Conservation (phyloP, 2,329 filamentous ascomycete genomes). For the Fusarium sarcochroum region DNA sequence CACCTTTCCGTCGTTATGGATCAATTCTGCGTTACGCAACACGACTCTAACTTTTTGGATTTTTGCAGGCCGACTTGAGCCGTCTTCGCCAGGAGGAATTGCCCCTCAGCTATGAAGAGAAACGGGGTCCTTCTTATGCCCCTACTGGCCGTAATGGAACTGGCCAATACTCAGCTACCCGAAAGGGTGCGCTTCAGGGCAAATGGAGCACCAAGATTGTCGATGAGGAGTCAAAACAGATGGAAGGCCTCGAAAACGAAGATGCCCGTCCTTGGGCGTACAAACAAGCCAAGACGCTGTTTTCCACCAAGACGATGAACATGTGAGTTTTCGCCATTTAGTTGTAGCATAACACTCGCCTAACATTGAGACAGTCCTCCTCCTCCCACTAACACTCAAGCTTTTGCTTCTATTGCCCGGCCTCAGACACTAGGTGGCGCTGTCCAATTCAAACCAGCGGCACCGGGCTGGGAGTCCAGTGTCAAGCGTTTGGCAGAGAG, state of each 20-base stretch:
- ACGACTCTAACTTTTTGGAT: neutral
- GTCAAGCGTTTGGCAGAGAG: slow-evolving; percentile 10
- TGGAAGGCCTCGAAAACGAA: slow-evolving; percentile 39
- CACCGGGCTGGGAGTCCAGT: slow-evolving; percentile 31
- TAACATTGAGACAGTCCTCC: slow-evolving; percentile 10
- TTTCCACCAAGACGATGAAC: neutral
- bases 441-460: slow-evolving; percentile 23
- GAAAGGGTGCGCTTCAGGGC: slow-evolving; percentile 6
- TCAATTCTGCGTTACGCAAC: neutral
- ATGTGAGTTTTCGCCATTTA: slow-evolving; percentile 7
- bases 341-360: neutral
- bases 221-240: slow-evolving; percentile 43
- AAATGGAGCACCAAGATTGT: slow-evolving; percentile 39
- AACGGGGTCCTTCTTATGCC: slow-evolving; percentile 19
- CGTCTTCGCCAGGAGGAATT: slow-evolving; percentile 46
- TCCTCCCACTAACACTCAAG: neutral
- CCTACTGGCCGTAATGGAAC: slow-evolving; percentile 33
- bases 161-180: neutral
- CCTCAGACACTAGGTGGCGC: neutral
- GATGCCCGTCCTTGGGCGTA: slow-evolving; percentile 45
- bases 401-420: neutral
- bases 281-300: neutral
- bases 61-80: slow-evolving; percentile 41
- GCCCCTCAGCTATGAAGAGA: slow-evolving; percentile 32
- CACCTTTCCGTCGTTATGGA: neutral